Evolutionary conservation across 441 rosid genomes (phyloP), one percentile per base, ranked within the genome.

Genomic region (Gossypium schwendimanii): DNA sequence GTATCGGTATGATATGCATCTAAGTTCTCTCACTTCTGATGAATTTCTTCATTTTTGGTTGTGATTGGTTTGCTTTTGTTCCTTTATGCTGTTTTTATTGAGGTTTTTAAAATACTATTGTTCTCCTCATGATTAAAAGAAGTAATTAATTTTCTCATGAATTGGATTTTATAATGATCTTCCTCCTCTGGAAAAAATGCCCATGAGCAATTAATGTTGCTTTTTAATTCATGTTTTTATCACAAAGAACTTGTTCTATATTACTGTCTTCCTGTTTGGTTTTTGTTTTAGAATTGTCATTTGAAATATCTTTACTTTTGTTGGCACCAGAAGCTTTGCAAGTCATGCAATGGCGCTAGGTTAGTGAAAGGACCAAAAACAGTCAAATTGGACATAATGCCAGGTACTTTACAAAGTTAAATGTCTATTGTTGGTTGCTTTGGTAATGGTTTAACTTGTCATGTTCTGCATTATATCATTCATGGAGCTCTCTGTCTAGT

Each of bases 351-450:
- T 82, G 99, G 99, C 36, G 84, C 79, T 55, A 86, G 85, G 79
- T 93, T 93, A 69, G 87, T 88, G 73, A 82, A 75, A 75, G 97
- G 99, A 83, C 69, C 84, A 55, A 95, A 91, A 82, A 70, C 98
- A 3, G 89, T 91, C 78, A 93, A 91, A 78, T 77, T 95, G 85
- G 90, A 85, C 80, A 85, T 95, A 12, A 80, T 85, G 81, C 86
- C 99, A 85, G 99, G 99, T 93, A 82, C 62, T 20, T 78, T 18
- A 31, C 10, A 39, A 68, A 10, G 47, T 6, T 60, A 17, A 8
- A 74, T 50, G 10, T 11, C 6, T 55, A 55, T 12, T 68, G 23
- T 2, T 54, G 59, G 9, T 52, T 64, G 69, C 50, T 23, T 75
- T 75, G 58, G 5, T 10, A 39, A 65, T 45, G 11, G 11, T 3